Percentiles rank a stretch among this genome's conserved stretches.
phyloP scores from a whole-genome alignment of 2,329 filamentous ascomycete species.

The Colletotrichum lini region DNA sequence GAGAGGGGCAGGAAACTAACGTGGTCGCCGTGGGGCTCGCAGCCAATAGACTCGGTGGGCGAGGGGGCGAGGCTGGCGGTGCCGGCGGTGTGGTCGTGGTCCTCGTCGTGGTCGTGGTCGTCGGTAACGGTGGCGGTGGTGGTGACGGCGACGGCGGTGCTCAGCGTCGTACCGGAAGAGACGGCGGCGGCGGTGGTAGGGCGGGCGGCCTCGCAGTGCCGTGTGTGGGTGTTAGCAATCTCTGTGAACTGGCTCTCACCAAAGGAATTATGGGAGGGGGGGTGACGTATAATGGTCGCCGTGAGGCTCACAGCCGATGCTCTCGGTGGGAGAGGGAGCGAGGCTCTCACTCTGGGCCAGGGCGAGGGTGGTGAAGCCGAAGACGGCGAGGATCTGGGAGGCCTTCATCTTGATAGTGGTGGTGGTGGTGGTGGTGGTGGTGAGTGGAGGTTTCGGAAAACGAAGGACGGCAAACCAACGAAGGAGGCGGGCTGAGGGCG shows the following conservation, averaged over 20 bases:
- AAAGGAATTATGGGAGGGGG: too few relatives aligned
- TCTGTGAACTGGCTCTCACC: not conserved
- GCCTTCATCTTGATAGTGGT: conserved; percentile 36
- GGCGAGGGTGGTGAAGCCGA: conserved; percentile 33
- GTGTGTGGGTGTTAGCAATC: conserved; percentile 7
- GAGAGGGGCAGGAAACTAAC: conserved; percentile 44
- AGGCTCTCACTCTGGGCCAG: conserved; percentile 43
- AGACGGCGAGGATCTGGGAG: conserved; percentile 37
- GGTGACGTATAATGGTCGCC: conserved; percentile 53
- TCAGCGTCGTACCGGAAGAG: not conserved
- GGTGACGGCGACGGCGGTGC: not conserved
- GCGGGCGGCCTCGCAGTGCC: conserved; percentile 39
- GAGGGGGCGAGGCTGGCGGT: not conserved
- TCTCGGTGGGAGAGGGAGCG: conserved; percentile 54
- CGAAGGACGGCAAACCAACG: not conserved
- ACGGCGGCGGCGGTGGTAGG: not conserved
- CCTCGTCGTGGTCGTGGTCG: conserved; percentile 1
- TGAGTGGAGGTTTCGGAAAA: not conserved
- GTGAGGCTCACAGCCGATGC: conserved; percentile 54
- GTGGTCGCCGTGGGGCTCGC: not conserved
- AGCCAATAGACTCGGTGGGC: not conserved
- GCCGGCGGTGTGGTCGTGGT: not conserved
- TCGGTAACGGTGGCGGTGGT: conserved; percentile 17
- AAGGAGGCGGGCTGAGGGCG: too few relatives aligned
- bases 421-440: not conserved